Conservation (phyloP, 768 basidiomycete species). For the Suillus fuscotomentosus region DNA sequence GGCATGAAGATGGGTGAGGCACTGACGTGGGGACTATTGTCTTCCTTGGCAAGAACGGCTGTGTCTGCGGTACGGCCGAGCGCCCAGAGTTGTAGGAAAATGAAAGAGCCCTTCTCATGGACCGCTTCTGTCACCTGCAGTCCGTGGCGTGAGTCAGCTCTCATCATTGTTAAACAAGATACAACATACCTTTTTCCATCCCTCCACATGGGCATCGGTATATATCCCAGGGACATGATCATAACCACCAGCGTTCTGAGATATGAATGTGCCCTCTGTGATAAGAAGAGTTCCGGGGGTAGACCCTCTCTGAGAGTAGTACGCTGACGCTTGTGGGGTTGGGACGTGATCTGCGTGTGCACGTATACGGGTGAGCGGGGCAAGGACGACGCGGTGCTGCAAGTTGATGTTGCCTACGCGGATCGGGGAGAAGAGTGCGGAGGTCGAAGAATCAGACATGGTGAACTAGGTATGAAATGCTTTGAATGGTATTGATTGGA, state of each 20-base stretch:
- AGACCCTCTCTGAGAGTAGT: conserved; percentile 48
- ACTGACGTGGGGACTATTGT: conserved; percentile 30
- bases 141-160: not conserved
- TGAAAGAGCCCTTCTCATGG: conserved; percentile 49
- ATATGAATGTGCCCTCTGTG: conserved; percentile 56
- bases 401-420: conserved; percentile 41
- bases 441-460: not conserved
- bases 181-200: conserved; percentile 45
- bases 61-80: conserved; percentile 43
- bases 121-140: conserved; percentile 55
- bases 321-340: conserved; percentile 36
- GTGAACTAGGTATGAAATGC: no score
- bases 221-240: conserved; percentile 61
- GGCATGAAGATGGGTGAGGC: conserved; percentile 30
- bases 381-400: conserved; percentile 51
- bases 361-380: conserved; percentile 51
- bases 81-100: conserved; percentile 52
- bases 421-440: conserved; percentile 45
- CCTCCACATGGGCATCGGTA: conserved; percentile 52
- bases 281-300: conserved; percentile 54
- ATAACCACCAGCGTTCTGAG: conserved; percentile 47
- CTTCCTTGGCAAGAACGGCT: conserved; percentile 33
- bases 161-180: not conserved
- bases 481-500: no score
- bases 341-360: conserved; percentile 36